These are phyloP conservation scores for Wickerhamomyces canadensis DNA, from an alignment of 805 yeast species.

Conservation along the genomic window DNA sequence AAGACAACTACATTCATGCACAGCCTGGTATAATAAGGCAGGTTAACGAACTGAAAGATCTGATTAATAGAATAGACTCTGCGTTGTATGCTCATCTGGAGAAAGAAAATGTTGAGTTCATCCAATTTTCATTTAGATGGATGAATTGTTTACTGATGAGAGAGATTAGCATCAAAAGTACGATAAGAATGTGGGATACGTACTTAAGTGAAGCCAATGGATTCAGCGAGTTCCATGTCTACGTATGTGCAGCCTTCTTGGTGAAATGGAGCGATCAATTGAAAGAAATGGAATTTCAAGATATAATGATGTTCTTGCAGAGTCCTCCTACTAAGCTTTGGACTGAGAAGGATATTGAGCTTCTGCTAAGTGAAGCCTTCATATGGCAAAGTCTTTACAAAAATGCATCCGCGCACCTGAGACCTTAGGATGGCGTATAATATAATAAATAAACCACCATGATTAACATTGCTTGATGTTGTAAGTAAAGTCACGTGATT, in stretches of 20 bases:
- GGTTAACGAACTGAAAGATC: conserved; percentile 70
- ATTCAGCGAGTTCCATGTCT: conserved; percentile 88
- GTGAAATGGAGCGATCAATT: conserved; percentile 80
- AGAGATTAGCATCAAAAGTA: conserved; percentile 71
- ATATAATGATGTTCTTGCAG: conserved; percentile 84
- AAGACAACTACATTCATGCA: conserved; percentile 95
- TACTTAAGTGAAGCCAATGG: conserved; percentile 74
- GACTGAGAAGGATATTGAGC: conserved; percentile 86
- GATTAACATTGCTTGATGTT: conserved; percentile 1
- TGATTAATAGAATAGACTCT: conserved; percentile 75
- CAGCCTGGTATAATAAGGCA: conserved; percentile 96
- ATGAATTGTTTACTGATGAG: conserved; percentile 98
- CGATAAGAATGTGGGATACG: conserved; percentile 97
- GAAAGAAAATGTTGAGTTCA: conserved; percentile 81
- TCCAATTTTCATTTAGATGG: conserved; percentile 96
- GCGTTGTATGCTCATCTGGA: conserved; percentile 71
- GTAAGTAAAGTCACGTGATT: no score
- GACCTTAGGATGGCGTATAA: conserved; percentile 16
- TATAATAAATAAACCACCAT: neutral
- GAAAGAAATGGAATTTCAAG: conserved; percentile 88
- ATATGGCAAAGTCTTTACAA: conserved; percentile 94
- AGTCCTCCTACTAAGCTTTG: conserved; percentile 82
- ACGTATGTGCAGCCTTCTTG: conserved; percentile 95
- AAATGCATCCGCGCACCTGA: conserved; percentile 83
- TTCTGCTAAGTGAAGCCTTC: conserved; percentile 90